Evolutionary conservation across 805 yeast species (phyloP).

Genomic region (Teunomyces pallodes): DNA sequence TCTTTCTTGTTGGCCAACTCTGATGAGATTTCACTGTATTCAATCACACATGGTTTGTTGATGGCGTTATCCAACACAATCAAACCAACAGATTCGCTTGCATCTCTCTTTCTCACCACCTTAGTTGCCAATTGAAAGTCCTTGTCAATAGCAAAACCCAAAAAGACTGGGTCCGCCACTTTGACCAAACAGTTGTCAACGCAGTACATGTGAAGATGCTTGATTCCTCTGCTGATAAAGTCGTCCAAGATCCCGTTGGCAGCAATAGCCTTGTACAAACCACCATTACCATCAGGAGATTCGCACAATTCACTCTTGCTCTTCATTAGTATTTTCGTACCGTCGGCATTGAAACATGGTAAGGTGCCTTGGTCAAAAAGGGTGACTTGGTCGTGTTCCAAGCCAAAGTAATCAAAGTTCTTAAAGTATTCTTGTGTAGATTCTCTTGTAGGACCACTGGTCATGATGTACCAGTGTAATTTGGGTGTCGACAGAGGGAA

Average conservation of each 20-base stretch:
- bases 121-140: conserved; percentile 81
- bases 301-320: conserved; percentile 57
- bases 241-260: conserved; percentile 66
- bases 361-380: conserved; percentile 94
- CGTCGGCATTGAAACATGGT: conserved; percentile 79
- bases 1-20: conserved; percentile 71
- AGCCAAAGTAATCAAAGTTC: conserved; percentile 67
- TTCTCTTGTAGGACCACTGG: conserved; percentile 80
- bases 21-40: conserved; percentile 83
- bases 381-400: conserved; percentile 53
- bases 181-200: conserved; percentile 91
- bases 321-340: conserved; percentile 65
- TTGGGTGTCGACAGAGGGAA: conserved; percentile 20
- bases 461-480: conserved; percentile 91
- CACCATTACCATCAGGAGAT: conserved; percentile 99
- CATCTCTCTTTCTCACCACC: conserved; percentile 88
- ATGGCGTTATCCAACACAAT: conserved; percentile 65
- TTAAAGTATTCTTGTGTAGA: conserved; percentile 73
- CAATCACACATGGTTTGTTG: conserved; percentile 83
- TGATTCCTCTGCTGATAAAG: conserved; percentile 62
- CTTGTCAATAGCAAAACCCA: conserved; percentile 78
- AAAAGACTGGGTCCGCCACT: conserved; percentile 87
- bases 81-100: conserved; percentile 86
- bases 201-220: conserved; percentile 94
- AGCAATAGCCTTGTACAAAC: conserved; percentile 80